These are phyloP conservation scores for Xylariaceae sp. DNA, from an alignment of 2,329 filamentous ascomycete species.

Conservation along the genomic window DNA sequence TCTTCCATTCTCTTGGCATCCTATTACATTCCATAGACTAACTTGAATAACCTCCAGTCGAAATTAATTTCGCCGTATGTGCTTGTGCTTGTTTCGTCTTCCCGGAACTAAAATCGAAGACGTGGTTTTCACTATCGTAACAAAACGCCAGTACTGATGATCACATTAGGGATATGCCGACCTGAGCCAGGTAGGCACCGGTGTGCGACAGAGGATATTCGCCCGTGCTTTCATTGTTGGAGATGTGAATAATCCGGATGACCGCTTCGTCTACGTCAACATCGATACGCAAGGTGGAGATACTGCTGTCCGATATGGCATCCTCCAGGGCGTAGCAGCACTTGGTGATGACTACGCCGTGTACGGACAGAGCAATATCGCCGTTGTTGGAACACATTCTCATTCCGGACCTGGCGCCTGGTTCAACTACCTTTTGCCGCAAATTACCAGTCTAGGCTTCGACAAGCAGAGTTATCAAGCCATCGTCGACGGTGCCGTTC, in stretches of 20 bases:
- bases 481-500: constrained; percentile 76
- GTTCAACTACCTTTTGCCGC: constrained; percentile 87
- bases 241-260: constrained; percentile 56
- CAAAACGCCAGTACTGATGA: not conserved
- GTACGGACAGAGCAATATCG: constrained; percentile 75
- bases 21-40: constrained; percentile 2
- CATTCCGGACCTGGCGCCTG: constrained; percentile 87
- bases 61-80: constrained; percentile 83
- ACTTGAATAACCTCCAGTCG: constrained; percentile 45
- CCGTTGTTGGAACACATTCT: constrained; percentile 87
- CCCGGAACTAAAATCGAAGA: not conserved
- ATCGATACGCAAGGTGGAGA: constrained; percentile 85
- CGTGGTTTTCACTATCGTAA: not conserved
- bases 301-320: constrained; percentile 79
- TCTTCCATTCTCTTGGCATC: not conserved
- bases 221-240: constrained; percentile 85
- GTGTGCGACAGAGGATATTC: constrained; percentile 79
- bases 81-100: constrained; percentile 31
- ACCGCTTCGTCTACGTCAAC: constrained; percentile 80
- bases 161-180: constrained; percentile 15
- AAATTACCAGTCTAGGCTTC: constrained; percentile 83
- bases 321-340: constrained; percentile 64
- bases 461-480: constrained; percentile 80
- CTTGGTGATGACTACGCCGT: constrained; percentile 69
- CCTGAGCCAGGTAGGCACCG: constrained; percentile 65